Conservation (phyloP, 2,329 filamentous ascomycete genomes). For the Fusarium virguliforme region DNA sequence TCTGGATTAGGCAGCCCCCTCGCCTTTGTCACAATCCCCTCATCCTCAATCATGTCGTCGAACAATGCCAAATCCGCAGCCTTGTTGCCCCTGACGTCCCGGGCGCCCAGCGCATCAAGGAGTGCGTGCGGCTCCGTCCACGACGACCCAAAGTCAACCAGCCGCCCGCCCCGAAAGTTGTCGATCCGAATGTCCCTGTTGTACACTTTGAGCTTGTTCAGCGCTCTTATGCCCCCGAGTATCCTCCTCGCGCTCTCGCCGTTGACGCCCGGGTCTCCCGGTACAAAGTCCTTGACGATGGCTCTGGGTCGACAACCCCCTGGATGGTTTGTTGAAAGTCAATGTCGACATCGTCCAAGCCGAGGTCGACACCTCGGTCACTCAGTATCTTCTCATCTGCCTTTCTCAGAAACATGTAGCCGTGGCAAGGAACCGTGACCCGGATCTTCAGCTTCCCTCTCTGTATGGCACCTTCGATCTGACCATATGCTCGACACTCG, state of each 20-base stretch:
- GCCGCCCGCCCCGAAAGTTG: constrained; percentile 32
- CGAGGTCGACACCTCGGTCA: constrained; percentile 23
- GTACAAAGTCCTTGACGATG: constrained; percentile 35
- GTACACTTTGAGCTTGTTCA: constrained; percentile 31
- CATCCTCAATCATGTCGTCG: constrained; percentile 35
- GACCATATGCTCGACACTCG: constrained; percentile 46
- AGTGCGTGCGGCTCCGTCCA: constrained; percentile 38
- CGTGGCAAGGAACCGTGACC: constrained; percentile 27
- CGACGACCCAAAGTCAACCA: constrained; percentile 41
- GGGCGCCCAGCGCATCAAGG: constrained; percentile 24
- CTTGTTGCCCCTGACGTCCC: background rate
- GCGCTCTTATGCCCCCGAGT: constrained; percentile 11
- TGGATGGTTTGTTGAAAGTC: constrained; percentile 23
- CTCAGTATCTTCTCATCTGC: constrained; percentile 22
- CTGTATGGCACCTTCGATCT: constrained; percentile 23
- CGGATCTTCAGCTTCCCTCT: constrained; percentile 9
- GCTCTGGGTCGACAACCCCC: constrained; percentile 27
- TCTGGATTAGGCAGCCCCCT: constrained; percentile 3
- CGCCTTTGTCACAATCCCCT: constrained; percentile 17
- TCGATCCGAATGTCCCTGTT: constrained; percentile 35
- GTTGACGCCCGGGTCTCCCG: constrained; percentile 21
- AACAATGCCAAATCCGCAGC: constrained; percentile 28
- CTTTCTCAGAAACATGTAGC: constrained; percentile 32
- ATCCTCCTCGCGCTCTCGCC: constrained; percentile 8
- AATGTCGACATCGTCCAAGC: constrained; percentile 25